phyloP scores from a whole-genome alignment of 148 eudicot genomes.

The Simmondsia chinensis region DNA sequence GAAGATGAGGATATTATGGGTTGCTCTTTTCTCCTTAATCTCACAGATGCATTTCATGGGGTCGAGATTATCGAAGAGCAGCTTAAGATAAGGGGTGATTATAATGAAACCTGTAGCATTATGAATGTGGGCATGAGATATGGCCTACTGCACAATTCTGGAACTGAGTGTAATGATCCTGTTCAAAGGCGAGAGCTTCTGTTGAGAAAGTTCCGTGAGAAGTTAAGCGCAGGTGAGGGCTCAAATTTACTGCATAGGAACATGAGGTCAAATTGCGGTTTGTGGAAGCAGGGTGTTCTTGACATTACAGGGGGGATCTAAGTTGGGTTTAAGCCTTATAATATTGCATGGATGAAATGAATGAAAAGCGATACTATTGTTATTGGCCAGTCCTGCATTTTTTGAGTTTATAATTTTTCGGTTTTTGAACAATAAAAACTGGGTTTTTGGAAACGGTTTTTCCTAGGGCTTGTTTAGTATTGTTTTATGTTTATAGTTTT shows the following conservation, averaged over 20 bases:
- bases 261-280: no score
- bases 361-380: no score
- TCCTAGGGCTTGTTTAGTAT: no score
- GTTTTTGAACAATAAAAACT: no score
- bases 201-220: constrained; percentile 59
- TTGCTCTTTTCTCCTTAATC: constrained; percentile 83
- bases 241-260: no score
- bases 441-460: no score
- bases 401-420: no score
- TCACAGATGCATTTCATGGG: constrained; percentile 79
- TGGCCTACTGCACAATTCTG: constrained; percentile 70
- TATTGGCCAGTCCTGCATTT: no score
- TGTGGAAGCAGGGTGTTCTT: no score
- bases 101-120: constrained; percentile 72
- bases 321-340: background rate
- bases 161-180: constrained; percentile 48
- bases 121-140: constrained; percentile 95
- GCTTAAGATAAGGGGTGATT: constrained; percentile 60
- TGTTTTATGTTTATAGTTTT: no score
- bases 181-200: constrained; percentile 71
- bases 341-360: background rate
- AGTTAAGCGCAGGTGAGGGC: constrained; percentile 69
- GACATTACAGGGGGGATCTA: no score
- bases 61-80: constrained; percentile 90
- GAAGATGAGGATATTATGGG: constrained; percentile 86